Base-by-base conservation (phyloP, 257 asterid genomes). In the Oldenlandia corymbosa region DNA sequence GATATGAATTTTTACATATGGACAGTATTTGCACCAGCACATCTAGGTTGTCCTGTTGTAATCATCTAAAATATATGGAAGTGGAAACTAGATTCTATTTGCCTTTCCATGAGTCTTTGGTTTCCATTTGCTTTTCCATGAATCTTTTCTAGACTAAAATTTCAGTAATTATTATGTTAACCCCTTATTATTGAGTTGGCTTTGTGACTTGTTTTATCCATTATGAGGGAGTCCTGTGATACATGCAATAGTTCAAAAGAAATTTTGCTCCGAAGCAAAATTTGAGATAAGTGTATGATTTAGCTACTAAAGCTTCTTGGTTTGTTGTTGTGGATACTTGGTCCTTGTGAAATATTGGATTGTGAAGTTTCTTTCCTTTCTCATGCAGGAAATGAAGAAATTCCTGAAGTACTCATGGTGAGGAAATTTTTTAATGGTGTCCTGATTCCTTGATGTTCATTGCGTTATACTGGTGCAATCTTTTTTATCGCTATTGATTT, bases 351-450 rank as follows among this genome's bases (percentile, higher is more conserved):
- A 62, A 48, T 60, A 51, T 27, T 31, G 56, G 58, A 64, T 66
- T 71, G 66, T 79, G 54, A 81, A 60, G 56, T 46, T 47, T 72
- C 54, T 64, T 30, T 79, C 36, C 36, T 49, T 55, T 68, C 64
- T 58, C 73, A 20, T 80, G 79, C 94, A 90, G 99, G 91, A 74
- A 90, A 74, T 76, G 99, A 90, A 76, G 96, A 90, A 59, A 77
- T 93, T 70, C 94, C 88, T 8, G 76, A 80, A 62, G 83, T 81
- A 69, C 62, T 87, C 64, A 66, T 87, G 99, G 99, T 92, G 78
- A 84, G 75, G 67, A 70, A 8, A 46, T 34, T 27, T 49, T 62
- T 34, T 10, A 32, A 61, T 54, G 14, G 61, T 46, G 51, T 57
- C 68, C 54, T 64, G 51, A 62, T 43, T 76, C 53, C 54, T 59